Conservation (phyloP, 345 rosid species). For the Citrus australasica region DNA sequence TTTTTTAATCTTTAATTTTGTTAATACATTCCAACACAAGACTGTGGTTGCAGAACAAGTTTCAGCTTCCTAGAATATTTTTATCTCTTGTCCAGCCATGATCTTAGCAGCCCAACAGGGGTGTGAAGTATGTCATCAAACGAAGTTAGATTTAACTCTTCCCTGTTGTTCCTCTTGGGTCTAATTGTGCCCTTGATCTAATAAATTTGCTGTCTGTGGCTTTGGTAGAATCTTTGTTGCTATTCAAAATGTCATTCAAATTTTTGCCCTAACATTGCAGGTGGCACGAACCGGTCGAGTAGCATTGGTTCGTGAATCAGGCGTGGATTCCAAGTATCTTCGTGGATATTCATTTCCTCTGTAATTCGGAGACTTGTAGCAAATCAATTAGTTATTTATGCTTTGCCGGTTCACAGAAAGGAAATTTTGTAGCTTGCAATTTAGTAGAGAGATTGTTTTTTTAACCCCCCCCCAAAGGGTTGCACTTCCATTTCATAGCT, state of each 20-base stretch:
- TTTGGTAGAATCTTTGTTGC: too few relatives aligned
- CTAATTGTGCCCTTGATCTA: neutral
- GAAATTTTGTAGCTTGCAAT: neutral
- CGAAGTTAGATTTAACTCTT: neutral
- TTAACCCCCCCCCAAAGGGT: neutral
- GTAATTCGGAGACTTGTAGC: constrained; percentile 1
- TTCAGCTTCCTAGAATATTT: neutral
- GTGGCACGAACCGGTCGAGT: constrained; percentile 92
- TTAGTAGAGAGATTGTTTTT: neutral
- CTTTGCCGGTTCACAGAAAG: neutral
- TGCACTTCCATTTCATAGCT: neutral
- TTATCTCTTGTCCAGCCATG: neutral
- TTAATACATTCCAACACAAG: neutral
- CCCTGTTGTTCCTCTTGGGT: neutral
- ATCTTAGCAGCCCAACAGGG: neutral
- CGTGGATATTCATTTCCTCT: constrained; percentile 85
- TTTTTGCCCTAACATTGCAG: constrained; percentile 23
- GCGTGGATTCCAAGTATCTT: constrained; percentile 81
- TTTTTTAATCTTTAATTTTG: neutral
- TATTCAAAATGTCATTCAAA: neutral
- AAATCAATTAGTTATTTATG: neutral
- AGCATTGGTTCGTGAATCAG: constrained; percentile 86
- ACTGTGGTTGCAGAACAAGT: neutral
- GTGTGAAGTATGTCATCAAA: neutral
- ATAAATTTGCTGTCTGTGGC: too few relatives aligned